phyloP scores from a whole-genome alignment of 352 stramenopile species.

The Globisporangium paddicum region DNA sequence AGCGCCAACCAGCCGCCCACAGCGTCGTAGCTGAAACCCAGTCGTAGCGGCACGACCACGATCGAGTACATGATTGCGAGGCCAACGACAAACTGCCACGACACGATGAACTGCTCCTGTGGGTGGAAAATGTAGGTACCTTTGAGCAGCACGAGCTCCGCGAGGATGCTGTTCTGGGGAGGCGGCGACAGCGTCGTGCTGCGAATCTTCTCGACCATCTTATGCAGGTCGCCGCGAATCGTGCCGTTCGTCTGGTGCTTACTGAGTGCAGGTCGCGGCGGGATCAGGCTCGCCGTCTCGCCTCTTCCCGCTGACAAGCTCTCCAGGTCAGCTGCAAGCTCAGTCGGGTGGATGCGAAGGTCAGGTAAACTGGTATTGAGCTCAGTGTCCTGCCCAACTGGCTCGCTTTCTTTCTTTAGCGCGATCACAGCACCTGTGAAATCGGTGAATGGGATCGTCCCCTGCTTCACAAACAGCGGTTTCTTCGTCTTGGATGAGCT shows the following conservation, averaged over 20 bases:
- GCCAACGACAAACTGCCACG: slow-evolving; percentile 73
- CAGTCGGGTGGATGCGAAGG: background rate
- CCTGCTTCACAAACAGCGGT: background rate
- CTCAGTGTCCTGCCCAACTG: background rate
- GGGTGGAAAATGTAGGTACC: slow-evolving; percentile 76
- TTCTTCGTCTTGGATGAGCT: background rate
- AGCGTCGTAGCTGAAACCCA: slow-evolving; percentile 79
- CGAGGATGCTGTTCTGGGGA: slow-evolving; percentile 41
- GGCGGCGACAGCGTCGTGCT: slow-evolving; percentile 33
- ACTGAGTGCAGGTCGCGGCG: background rate
- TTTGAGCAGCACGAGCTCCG: slow-evolving; percentile 52
- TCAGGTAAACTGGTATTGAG: background rate
- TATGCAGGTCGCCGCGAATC: slow-evolving; percentile 17
- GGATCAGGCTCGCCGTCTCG: background rate
- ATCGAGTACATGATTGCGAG: slow-evolving; percentile 87
- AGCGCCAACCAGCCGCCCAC: slow-evolving; percentile 47
- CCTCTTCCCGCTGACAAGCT: background rate
- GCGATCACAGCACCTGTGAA: background rate
- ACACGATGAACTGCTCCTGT: slow-evolving; percentile 56
- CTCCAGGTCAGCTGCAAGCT: background rate
- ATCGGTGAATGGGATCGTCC: slow-evolving; percentile 3
- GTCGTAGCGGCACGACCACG: slow-evolving; percentile 81
- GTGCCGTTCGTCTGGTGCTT: background rate
- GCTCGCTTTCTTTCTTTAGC: background rate
- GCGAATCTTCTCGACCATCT: slow-evolving; percentile 42